Evolutionary conservation across 1,284 basidiomycete species (phyloP).

Genomic region (Ustilago bromivora): DNA sequence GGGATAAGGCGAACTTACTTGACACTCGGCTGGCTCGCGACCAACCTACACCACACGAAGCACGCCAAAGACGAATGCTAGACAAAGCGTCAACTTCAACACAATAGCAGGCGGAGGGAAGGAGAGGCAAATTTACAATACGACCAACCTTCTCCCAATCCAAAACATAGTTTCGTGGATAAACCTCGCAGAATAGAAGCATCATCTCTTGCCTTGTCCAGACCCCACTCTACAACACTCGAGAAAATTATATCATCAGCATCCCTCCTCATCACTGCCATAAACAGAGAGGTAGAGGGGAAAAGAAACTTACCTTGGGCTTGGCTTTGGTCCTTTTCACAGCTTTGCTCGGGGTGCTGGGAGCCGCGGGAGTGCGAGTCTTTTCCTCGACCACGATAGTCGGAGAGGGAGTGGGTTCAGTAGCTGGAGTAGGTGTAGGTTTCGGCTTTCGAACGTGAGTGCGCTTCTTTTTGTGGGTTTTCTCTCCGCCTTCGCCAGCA

Average conservation of each 20-base stretch:
- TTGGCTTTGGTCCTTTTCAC: constrained; percentile 4
- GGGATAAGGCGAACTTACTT: constrained; percentile 16
- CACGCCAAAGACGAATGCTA: background rate
- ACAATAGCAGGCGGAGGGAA: background rate
- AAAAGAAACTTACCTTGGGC: constrained; percentile 1
- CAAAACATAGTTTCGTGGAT: background rate
- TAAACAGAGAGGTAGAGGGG: background rate
- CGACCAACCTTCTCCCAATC: constrained; percentile 21
- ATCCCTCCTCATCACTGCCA: background rate
- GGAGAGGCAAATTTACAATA: constrained; percentile 4
- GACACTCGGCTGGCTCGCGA: constrained; percentile 20
- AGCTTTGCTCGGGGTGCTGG: background rate
- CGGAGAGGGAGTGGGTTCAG: background rate
- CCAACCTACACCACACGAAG: constrained; percentile 15
- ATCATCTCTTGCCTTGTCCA: constrained; percentile 28
- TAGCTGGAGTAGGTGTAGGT: background rate
- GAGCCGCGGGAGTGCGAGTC: background rate
- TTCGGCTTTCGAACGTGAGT: constrained; percentile 6
- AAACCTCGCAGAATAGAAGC: constrained; percentile 25
- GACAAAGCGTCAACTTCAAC: background rate
- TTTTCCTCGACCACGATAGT: background rate
- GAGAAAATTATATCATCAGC: background rate
- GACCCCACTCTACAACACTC: background rate
- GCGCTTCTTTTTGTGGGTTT: constrained; percentile 21
- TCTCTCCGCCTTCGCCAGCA: background rate